These are phyloP conservation scores for Beauveria medogensis DNA, from an alignment of 2,329 filamentous ascomycete species.

Conservation along the genomic window DNA sequence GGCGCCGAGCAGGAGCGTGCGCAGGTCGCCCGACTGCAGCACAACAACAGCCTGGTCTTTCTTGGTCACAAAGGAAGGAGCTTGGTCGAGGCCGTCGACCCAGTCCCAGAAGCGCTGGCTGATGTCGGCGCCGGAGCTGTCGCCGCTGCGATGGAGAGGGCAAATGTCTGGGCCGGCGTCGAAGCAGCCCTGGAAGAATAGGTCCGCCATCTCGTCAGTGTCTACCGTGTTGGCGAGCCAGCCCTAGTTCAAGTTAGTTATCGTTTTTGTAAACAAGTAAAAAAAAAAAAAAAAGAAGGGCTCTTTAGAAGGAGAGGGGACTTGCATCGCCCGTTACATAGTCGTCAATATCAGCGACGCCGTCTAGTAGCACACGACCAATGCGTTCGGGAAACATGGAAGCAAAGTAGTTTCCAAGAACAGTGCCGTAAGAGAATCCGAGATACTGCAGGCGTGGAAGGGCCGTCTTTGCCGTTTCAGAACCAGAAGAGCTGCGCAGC, in stretches of 20 bases:
- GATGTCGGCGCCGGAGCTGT: constrained; percentile 22
- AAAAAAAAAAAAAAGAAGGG: not conserved
- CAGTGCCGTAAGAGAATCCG: constrained; percentile 39
- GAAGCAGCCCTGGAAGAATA: constrained; percentile 30
- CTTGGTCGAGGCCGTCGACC: constrained; percentile 20
- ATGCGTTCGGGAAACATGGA: constrained; percentile 29
- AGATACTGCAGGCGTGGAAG: constrained; percentile 34
- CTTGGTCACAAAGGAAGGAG: constrained; percentile 19
- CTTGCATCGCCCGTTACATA: constrained; percentile 25
- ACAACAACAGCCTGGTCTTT: constrained; percentile 16
- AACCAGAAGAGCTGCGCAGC: constrained; percentile 11
- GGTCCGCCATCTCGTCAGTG: constrained; percentile 25
- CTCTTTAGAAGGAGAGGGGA: not conserved
- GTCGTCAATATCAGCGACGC: constrained; percentile 29
- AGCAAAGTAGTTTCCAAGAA: constrained; percentile 28
- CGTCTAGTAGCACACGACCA: constrained; percentile 34
- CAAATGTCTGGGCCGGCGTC: constrained; percentile 20
- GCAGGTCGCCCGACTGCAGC: constrained; percentile 26
- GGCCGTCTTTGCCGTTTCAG: not conserved
- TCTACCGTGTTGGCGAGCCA: constrained; percentile 32
- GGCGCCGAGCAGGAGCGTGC: constrained; percentile 17
- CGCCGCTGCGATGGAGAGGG: constrained; percentile 19
- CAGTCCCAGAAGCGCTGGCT: constrained; percentile 24
- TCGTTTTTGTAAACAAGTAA: not conserved
- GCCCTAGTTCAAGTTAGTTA: constrained; percentile 15